Percentiles rank a stretch among this genome's conserved stretches.
Conservation (phyloP, 768 basidiomycete genomes). For the Tricholoma flavovirens region DNA sequence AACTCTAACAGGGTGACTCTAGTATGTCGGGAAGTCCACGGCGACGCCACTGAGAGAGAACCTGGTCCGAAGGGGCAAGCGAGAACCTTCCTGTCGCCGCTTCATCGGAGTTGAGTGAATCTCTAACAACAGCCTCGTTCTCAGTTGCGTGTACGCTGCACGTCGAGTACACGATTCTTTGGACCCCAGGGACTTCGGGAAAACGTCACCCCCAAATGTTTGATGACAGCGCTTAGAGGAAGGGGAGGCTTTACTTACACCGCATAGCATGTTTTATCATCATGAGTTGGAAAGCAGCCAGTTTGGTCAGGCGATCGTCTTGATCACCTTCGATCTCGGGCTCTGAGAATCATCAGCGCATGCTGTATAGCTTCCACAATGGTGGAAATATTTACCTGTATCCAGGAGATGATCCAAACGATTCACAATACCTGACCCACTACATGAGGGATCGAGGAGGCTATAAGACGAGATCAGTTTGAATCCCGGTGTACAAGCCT, state of each 20-base stretch:
- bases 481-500: background rate
- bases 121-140: slow-evolving; percentile 86
- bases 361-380: slow-evolving; percentile 1
- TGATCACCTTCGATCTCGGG: slow-evolving; percentile 51
- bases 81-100: slow-evolving; percentile 54
- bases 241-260: slow-evolving; percentile 44
- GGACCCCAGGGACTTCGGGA: slow-evolving; percentile 62
- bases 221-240: slow-evolving; percentile 1
- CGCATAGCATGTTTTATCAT: slow-evolving; percentile 96
- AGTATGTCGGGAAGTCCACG: slow-evolving; percentile 70
- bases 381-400: slow-evolving; percentile 42
- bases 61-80: slow-evolving; percentile 60
- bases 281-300: slow-evolving; percentile 82
- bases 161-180: slow-evolving; percentile 93
- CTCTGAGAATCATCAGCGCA: slow-evolving; percentile 30
- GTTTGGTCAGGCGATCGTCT: slow-evolving; percentile 71
- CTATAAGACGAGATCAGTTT: slow-evolving; percentile 31
- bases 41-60: slow-evolving; percentile 78
- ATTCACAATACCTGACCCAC: slow-evolving; percentile 90
- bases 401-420: slow-evolving; percentile 81
- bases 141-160: slow-evolving; percentile 90
- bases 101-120: slow-evolving; percentile 67
- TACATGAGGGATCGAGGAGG: slow-evolving; percentile 93
- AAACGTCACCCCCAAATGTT: slow-evolving; percentile 3
- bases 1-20: slow-evolving; percentile 41